These are phyloP conservation scores for Microbotryomycetes sp. DNA, from an alignment of 1,284 basidiomycete genomes.

Conservation along the genomic window DNA sequence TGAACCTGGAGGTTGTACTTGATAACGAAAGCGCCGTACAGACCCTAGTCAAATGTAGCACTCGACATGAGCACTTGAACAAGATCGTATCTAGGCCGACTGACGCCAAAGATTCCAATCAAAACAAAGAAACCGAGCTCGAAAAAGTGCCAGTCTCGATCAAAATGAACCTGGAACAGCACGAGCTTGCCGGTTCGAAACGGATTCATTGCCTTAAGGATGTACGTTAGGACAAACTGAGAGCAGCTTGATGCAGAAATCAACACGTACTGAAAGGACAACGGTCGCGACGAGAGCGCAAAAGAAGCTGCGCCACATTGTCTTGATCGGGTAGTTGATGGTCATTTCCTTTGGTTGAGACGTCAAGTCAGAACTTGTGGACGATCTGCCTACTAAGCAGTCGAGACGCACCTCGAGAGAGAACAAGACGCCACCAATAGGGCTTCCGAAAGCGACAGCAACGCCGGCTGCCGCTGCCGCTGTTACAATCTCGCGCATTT, in stretches of 20 bases:
- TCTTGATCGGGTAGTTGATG: slow-evolving; percentile 88
- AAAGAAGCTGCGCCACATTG: slow-evolving; percentile 97
- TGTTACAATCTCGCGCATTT: slow-evolving; percentile 90
- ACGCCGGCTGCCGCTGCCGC: slow-evolving; percentile 96
- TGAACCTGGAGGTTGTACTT: slow-evolving; percentile 95
- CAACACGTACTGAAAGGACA: slow-evolving; percentile 69
- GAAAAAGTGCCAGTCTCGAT: slow-evolving; percentile 98
- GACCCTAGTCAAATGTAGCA: slow-evolving; percentile 53
- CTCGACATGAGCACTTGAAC: too few species aligned
- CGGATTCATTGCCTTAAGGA: slow-evolving; percentile 81
- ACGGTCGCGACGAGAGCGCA: slow-evolving; percentile 96
- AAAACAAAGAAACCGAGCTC: slow-evolving; percentile 84
- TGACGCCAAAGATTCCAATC: slow-evolving; percentile 87
- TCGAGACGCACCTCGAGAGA: slow-evolving; percentile 49
- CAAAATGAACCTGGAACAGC: slow-evolving; percentile 95
- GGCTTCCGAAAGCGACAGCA: slow-evolving; percentile 93
- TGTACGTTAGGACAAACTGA: not conserved
- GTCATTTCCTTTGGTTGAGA: slow-evolving; percentile 78
- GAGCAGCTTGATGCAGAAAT: slow-evolving; percentile 1
- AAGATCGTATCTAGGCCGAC: slow-evolving; percentile 37
- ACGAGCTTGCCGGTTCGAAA: slow-evolving; percentile 97
- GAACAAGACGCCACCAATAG: slow-evolving; percentile 95
- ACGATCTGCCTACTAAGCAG: not conserved
- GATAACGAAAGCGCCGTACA: slow-evolving; percentile 94
- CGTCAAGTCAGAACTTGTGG: not conserved